These are phyloP conservation scores for Rhizopus sp. DNA, from an alignment of 371 early-diverging fungal species.

Conservation along the genomic window DNA sequence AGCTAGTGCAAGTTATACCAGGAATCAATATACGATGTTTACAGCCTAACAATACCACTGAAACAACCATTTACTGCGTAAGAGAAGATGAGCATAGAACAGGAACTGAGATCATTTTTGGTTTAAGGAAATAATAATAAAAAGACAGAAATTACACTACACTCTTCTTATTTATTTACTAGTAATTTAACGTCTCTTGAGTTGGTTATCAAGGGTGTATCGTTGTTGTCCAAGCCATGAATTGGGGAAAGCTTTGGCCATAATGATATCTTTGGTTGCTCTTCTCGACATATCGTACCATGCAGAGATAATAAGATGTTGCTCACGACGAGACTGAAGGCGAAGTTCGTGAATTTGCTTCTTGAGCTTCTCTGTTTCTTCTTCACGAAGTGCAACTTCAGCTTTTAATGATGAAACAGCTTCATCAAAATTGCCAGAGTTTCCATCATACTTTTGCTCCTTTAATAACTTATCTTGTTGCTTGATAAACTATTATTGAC, in stretches of 20 bases:
- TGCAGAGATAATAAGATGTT: conserved; percentile 72
- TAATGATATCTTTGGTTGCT: conserved; percentile 48
- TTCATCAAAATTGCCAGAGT: conserved; percentile 55
- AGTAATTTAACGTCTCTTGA: conserved; percentile 47
- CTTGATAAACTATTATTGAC: conserved; percentile 32
- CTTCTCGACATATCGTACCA: conserved; percentile 69
- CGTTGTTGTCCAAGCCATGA: conserved; percentile 80
- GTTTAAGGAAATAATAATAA: conserved; percentile 6
- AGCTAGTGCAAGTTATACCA: conserved; percentile 49
- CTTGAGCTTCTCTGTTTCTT: conserved; percentile 69
- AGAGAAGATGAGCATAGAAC: conserved; percentile 6
- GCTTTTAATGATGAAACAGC: conserved; percentile 71
- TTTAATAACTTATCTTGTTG: conserved; percentile 64
- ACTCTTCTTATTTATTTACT: neutral
- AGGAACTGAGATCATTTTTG: conserved; percentile 19
- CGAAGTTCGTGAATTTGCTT: conserved; percentile 64
- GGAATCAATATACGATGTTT: conserved; percentile 43
- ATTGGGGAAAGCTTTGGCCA: conserved; percentile 52
- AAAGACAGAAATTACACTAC: neutral
- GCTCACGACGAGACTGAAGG: conserved; percentile 65
- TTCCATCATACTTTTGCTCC: conserved; percentile 22
- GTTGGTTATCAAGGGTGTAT: conserved; percentile 55
- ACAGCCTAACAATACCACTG: conserved; percentile 9
- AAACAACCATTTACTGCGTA: neutral
- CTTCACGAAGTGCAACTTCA: conserved; percentile 59